Base-by-base conservation (phyloP, 345 rosid genomes). In the Erysimum cheiranthoides region DNA sequence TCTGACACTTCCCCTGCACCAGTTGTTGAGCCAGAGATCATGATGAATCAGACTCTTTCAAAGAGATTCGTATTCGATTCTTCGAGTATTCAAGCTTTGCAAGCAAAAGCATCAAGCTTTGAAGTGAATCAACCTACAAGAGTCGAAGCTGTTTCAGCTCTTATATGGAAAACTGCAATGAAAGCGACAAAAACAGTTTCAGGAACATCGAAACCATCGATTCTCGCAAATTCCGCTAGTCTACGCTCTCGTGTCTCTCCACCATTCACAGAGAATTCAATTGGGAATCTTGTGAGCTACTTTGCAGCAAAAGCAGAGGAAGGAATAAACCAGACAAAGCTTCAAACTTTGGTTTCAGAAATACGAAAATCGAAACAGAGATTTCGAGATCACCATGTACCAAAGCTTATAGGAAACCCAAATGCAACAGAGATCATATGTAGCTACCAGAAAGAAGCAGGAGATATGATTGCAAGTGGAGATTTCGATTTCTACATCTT, bases 141-240 rank as follows among this genome's bases (percentile, higher is more conserved):
- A 42, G 79, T 85, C 1, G 90, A 87, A 62, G 84, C 75, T 14
- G 84, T 87, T 7, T 77, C 86, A 11, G 88, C 89, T 47, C 78
- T 86, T 27, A 76, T 87, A 18, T 80, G 85, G 82, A 80, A 76
- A 73, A 45, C 69, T 38, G 79, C 71, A 21, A 79, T 80, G 78
- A 35, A 73, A 30, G 78, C 73, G 5, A 68, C 68, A 9, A 79
- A 81, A 72, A 50, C 66, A 9, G 81, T 50, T 30, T 63, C 72
- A 0, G 59, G 71, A 40, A 40, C 16, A 46, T 62, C 47, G 8
- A 84, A 70, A 54, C 84, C 83, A 0, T 78, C 86, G 8, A 21
- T 76, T 10, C 66, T 85, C n/a, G 69, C 75, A 18, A 85, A 75
- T 8, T 32, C 75, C 0, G 82, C 82, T 16, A 81, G 82, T 32